phyloP scores from a whole-genome alignment of 2,329 filamentous ascomycete species.

The Xylariales sp. region DNA sequence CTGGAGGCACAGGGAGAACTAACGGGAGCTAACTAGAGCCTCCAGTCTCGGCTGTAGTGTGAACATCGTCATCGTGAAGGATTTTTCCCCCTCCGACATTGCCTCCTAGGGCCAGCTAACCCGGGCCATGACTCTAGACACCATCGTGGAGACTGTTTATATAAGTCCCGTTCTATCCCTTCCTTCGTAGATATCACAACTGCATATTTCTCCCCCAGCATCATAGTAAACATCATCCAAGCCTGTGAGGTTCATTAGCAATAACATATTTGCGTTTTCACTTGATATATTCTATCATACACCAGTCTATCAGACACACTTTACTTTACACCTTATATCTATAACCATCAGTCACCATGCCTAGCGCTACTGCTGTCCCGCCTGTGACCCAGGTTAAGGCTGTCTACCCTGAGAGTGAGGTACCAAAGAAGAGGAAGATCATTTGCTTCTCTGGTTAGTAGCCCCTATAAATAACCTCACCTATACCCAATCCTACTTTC shows the following conservation, averaged over 20 bases:
- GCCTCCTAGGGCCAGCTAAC: no score
- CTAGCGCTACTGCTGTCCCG: conserved; percentile 30
- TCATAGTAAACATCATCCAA: background rate
- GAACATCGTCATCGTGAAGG: background rate
- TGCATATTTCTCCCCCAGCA: no score
- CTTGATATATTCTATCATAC: background rate
- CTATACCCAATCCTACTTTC: background rate
- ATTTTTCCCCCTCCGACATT: no score
- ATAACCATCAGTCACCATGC: conserved; percentile 26
- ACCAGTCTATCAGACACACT: no score
- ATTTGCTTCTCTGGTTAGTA: conserved; percentile 52
- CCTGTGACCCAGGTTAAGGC: conserved; percentile 22
- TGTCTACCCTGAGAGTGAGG: conserved; percentile 18
- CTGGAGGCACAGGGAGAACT: no score
- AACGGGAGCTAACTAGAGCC: no score
- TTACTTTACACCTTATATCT: no score
- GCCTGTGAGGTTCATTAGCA: no score
- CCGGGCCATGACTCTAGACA: background rate
- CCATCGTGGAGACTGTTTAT: conserved; percentile 5
- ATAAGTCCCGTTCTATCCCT: conserved; percentile 3
- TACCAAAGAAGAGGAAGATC: conserved; percentile 48
- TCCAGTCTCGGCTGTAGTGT: background rate
- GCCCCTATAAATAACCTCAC: conserved; percentile 4
- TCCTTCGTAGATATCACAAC: background rate
- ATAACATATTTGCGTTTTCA: background rate